Percentiles rank a stretch among this genome's conserved stretches.
phyloP scores from a whole-genome alignment of 164 flowering plant genomes.

The Aristolochia contorta region DNA sequence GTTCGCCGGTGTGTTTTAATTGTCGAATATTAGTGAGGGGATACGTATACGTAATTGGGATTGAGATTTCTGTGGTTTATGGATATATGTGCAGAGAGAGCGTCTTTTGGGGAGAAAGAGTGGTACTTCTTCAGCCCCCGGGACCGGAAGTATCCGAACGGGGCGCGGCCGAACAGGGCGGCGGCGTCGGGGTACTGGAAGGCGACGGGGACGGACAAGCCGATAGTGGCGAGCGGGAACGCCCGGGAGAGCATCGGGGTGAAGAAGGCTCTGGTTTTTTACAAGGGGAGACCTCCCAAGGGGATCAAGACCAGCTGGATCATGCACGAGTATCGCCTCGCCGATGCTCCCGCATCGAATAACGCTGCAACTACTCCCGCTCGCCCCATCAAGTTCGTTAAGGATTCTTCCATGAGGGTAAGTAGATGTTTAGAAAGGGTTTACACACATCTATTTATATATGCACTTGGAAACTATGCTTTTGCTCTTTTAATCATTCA shows the following conservation, averaged over 20 bases:
- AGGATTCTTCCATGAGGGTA: slow-evolving; percentile 23
- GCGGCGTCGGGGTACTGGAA: slow-evolving; percentile 55
- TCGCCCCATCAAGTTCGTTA: slow-evolving; percentile 1
- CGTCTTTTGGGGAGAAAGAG: slow-evolving; percentile 40
- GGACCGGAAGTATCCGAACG: slow-evolving; percentile 51
- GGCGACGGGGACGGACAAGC: slow-evolving; percentile 49
- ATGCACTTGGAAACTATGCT: no score
- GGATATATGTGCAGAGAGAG: no score
- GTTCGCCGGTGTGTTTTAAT: background rate
- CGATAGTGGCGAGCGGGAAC: slow-evolving; percentile 11
- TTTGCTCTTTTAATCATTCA: background rate
- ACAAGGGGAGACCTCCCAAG: slow-evolving; percentile 46
- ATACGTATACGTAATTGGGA: no score
- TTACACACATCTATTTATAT: no score
- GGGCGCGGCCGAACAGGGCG: slow-evolving; percentile 46
- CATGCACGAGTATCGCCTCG: slow-evolving; percentile 53
- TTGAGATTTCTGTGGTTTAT: no score
- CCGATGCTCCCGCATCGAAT: slow-evolving; percentile 7
- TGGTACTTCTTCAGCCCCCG: slow-evolving; percentile 59
- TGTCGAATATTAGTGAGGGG: no score
- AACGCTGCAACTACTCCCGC: slow-evolving; percentile 3
- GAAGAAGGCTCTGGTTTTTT: slow-evolving; percentile 50
- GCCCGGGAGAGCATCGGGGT: slow-evolving; percentile 27
- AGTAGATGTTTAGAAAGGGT: no score
- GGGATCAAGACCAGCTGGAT: slow-evolving; percentile 48